phyloP scores from a whole-genome alignment of 331 rosid genomes.

The Malus hybrid region DNA sequence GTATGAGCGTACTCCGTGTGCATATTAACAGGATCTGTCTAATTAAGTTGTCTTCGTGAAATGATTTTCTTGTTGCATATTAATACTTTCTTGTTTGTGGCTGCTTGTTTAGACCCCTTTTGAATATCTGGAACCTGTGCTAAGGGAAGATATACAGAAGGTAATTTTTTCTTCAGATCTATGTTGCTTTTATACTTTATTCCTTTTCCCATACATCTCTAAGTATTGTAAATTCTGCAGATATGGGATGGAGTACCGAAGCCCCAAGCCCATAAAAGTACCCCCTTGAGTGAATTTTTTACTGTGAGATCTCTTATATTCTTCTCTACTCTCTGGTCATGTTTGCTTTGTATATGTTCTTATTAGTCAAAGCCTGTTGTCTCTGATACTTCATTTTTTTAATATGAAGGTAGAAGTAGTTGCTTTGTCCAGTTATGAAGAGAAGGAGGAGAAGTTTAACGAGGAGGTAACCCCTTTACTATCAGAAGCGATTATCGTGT shows the following conservation, averaged over 20 bases:
- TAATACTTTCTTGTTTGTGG: conserved; percentile 9
- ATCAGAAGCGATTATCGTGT: background rate
- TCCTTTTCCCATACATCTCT: conserved; percentile 5
- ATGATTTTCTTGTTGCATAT: background rate
- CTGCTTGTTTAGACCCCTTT: conserved; percentile 58
- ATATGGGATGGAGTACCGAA: conserved; percentile 83
- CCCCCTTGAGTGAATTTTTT: conserved; percentile 81
- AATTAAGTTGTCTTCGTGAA: conserved; percentile 4
- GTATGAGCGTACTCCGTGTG: conserved; percentile 18
- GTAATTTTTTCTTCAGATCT: conserved; percentile 19
- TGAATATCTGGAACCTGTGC: conserved; percentile 55
- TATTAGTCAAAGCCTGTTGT: background rate
- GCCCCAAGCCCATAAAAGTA: conserved; percentile 60
- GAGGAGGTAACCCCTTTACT: conserved; percentile 60
- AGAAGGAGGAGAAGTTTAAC: conserved; percentile 79
- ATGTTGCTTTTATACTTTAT: background rate
- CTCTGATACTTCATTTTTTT: background rate
- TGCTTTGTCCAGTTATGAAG: conserved; percentile 90
- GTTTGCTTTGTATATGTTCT: background rate
- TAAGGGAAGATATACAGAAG: conserved; percentile 78
- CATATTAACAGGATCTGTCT: background rate
- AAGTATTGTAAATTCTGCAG: conserved; percentile 39
- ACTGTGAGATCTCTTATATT: conserved; percentile 47
- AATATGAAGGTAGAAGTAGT: conserved; percentile 69
- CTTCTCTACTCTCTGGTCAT: conserved; percentile 6